Evolutionary conservation across 164 flowering plant species (phyloP).

Genomic region (Cinnamomum micranthum): DNA sequence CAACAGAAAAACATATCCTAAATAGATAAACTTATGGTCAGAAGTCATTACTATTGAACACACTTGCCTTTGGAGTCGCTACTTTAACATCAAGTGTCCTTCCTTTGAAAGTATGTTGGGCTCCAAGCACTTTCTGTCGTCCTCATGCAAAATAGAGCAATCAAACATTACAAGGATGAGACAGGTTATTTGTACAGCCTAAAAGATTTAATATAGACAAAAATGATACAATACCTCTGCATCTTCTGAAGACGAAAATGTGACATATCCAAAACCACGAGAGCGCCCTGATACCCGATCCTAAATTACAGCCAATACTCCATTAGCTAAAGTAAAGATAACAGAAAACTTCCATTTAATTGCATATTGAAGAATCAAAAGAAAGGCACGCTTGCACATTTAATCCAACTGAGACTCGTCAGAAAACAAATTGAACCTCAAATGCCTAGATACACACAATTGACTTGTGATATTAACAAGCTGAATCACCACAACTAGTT

Average conservation of each 20-base stretch:
- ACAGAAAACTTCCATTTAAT: background rate
- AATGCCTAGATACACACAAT: background rate
- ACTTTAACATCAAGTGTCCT: slow-evolving; percentile 23
- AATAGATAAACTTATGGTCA: background rate
- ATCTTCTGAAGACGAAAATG: slow-evolving; percentile 21
- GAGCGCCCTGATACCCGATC: slow-evolving; percentile 22
- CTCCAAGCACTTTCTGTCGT: slow-evolving; percentile 16
- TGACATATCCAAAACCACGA: slow-evolving; percentile 24
- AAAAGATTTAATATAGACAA: background rate
- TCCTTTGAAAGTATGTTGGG: slow-evolving; percentile 17
- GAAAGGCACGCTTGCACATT: background rate
- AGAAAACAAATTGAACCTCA: background rate
- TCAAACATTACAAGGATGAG: background rate
- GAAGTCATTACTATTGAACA: too few species aligned
- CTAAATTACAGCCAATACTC: slow-evolving; percentile 9
- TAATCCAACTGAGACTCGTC: background rate
- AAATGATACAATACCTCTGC: slow-evolving; percentile 10
- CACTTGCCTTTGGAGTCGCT: slow-evolving; percentile 23
- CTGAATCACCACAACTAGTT: background rate
- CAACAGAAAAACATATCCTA: background rate
- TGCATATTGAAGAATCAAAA: slow-evolving; percentile 2
- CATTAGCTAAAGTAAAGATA: slow-evolving; percentile 1
- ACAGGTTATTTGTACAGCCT: background rate
- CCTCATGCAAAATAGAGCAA: background rate
- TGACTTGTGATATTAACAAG: background rate